Conservation (phyloP, 305 asterid genomes). For the Solanum hybrid region DNA sequence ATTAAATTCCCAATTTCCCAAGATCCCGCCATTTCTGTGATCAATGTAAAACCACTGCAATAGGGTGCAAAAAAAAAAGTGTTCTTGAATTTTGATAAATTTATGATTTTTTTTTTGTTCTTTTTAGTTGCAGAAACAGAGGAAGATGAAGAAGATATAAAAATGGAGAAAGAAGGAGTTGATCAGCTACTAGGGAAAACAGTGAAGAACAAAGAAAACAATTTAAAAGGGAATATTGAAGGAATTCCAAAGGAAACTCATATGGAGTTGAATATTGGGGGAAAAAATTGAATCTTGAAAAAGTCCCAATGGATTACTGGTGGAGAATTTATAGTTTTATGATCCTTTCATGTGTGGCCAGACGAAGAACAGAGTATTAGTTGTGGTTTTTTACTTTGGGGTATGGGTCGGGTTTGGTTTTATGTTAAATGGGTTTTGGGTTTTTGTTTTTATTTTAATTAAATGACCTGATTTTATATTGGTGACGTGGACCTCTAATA, state of each 20-base stretch:
- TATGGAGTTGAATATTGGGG: constrained; percentile 52
- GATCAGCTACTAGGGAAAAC: too few relatives aligned
- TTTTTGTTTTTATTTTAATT: too few relatives aligned
- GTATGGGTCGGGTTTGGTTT: too few relatives aligned
- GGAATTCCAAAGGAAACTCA: constrained; percentile 60
- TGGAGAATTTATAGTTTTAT: background rate
- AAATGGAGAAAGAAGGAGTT: too few relatives aligned
- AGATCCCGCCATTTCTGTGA: background rate
- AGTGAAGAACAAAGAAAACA: constrained; percentile 49
- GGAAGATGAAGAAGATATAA: too few relatives aligned
- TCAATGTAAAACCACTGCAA: background rate
- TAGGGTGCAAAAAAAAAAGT: background rate
- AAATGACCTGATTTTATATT: too few relatives aligned
- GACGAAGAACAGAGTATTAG: background rate
- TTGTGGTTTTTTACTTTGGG: too few relatives aligned
- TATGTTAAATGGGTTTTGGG: too few relatives aligned
- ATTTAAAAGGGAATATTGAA: constrained; percentile 53
- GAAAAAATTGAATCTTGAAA: constrained; percentile 30
- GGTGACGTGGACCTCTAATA: too few relatives aligned
- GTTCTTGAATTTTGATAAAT: background rate
- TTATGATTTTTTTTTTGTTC: too few relatives aligned
- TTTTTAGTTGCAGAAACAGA: too few relatives aligned
- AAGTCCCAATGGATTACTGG: background rate
- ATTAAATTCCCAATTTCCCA: background rate
- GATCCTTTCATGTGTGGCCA: constrained; percentile 10